These are phyloP conservation scores for Pinus taeda DNA, from an alignment of 75 land plant species.

Conservation along the genomic window DNA sequence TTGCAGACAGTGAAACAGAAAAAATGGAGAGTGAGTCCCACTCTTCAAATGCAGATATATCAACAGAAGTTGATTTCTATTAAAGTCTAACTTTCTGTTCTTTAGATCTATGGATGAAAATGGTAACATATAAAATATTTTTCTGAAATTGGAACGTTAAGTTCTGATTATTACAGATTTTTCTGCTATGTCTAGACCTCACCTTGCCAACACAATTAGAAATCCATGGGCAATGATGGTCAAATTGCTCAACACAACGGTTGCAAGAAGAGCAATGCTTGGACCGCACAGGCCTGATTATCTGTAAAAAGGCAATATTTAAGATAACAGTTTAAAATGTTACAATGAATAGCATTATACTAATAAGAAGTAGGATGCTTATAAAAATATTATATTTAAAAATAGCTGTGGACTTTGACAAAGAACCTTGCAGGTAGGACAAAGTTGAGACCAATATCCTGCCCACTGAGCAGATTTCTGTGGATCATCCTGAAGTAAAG, in stretches of 20 bases:
- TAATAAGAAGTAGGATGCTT: background rate
- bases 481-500: slow-evolving; percentile 48
- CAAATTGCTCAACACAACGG: slow-evolving; percentile 89
- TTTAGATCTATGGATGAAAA: background rate
- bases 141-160: background rate
- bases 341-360: background rate
- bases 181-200: slow-evolving; percentile 9
- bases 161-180: background rate
- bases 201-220: slow-evolving; percentile 95
- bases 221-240: slow-evolving; percentile 95
- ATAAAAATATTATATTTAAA: background rate
- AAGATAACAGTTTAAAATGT: slow-evolving; percentile 5
- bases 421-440: slow-evolving; percentile 88
- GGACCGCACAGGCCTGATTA: slow-evolving; percentile 77
- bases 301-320: slow-evolving; percentile 28
- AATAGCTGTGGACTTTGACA: background rate
- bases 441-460: slow-evolving; percentile 88
- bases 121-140: background rate
- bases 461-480: slow-evolving; percentile 47
- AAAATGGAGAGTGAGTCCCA: background rate
- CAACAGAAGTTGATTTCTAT: background rate
- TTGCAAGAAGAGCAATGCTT: slow-evolving; percentile 87
- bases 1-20: background rate
- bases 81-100: background rate
- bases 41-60: background rate